Evolutionary conservation across 179 eudicot species (phyloP), one percentile per base, ranked within the genome.

Genomic region (Gypsophila paniculata): DNA sequence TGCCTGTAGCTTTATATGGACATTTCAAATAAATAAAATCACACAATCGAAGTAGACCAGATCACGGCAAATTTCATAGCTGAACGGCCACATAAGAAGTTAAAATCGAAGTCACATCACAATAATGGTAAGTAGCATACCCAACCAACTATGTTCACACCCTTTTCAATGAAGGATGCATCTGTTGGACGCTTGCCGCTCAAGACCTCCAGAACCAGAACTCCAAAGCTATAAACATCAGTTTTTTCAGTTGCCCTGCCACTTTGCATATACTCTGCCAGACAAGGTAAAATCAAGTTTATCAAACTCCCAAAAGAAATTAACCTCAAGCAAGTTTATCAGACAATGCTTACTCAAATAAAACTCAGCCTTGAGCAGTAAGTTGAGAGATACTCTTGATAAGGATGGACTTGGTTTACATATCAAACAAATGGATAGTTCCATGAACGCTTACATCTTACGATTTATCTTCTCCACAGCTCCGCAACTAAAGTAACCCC

Each of bases 161-260:
- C 97, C 89, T 91, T 94, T 84, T 94, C 99, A 58, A 94, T 94
- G 82, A 89, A 94, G 72, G 97, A 87, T 66, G 97, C 88, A 82
- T 94, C 99, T 65, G 99, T 94, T 65, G 99, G 99, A 76, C 97
- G 96, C 81, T 94, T 94, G 70, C 98, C 94, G 72, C 99, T 90
- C 69, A 91, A 78, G 68, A 94, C 76, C 87, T 94, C 99, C 63
- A 94, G 88, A 55, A 90, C 83, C 70, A 94, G 75, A 80, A 94
- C 99, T 76, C 99, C 99, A 77, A 94, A 94, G 82, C 99, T 94
- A 74, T 91, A 94, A 64, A 94, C 91, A 80, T 94, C 99, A 9
- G 94, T 88, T 82, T 90, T 94, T 76, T 94, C 99, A 70, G 99
- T 94, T 68, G 97, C 99, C 72, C 99, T 85, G 65, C 99, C 99